Base-by-base conservation (phyloP, 2,329 filamentous ascomycete species). In the Hypoxylon sp. region DNA sequence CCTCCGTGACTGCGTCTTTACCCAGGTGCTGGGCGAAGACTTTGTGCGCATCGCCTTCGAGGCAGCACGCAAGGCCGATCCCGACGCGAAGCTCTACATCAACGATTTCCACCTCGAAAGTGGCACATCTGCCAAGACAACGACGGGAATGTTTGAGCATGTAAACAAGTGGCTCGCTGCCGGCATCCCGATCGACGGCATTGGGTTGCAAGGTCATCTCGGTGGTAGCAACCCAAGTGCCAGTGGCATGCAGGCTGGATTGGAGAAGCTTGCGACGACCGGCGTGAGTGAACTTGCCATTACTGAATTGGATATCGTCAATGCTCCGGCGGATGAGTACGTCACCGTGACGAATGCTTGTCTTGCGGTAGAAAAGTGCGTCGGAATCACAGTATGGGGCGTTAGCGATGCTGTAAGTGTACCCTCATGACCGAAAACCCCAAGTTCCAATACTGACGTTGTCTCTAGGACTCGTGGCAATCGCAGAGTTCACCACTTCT, bases 41-140 rank as follows among this genome's bases (percentile, higher is more conserved):
- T 90, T 87, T 64, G 82, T 91, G 42, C 74, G 76, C 15, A 86
- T 88, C 62, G 87, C 87, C 25, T 91, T 90, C 73, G 76, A 81
- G 42, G 82, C 87, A 7, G 88, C 88, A 12, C 79, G 81, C 42
- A 76, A 76, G 6, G 86, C 84, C 9, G 88, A 90, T 67, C 85
- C 87, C 2, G 63, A 71, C 46, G 86, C 84, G 2, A 87, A 86
- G 71, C 77, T 91, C 26, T 91, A 89, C 75, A 88, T 90, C 73
- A 91, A 91, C 71, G 87, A 91, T 25, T 81, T 77, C 69, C 87
- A 86, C 70, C 77, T 87, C 45, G 84, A 87, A 69, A 75, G 67
- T 26, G 77, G 83, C 13, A 75, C 62, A 51, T 80, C 80, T 60
- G 71, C 78, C 55, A 90, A 90, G 73, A 57, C 72, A 40, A 70